Base-by-base conservation (phyloP, 2,329 filamentous ascomycete genomes). In the Fusarium coicis region DNA sequence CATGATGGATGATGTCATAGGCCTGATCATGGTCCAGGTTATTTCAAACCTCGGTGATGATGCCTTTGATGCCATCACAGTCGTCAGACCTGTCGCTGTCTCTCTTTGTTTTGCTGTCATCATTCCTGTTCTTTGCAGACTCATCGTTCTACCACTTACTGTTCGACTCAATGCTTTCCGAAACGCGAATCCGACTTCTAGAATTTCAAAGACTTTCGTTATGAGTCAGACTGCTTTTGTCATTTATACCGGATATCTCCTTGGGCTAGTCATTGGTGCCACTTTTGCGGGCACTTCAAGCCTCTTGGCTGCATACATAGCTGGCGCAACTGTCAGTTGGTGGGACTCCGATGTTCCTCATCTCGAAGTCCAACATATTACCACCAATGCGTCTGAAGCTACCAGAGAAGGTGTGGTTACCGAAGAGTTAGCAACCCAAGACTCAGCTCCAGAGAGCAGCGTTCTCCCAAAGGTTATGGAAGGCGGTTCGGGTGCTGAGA, bases 1-100 rank as follows among this genome's bases (percentile, higher is more conserved):
- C 1, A 93, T 96, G 89, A 89, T 96, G 82, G 93, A 96, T 78
- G 93, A 96, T 81, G 91, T 96, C 1, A 87, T 93, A 4, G 93
- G 93, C 0, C 83, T 96, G 15, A 89, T 95, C 12, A 92, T 96
- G 89, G 91, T 94, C 1, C 89, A 93, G 73, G 87, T 96, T 50
- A 91, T 96, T 28, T 88, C 91, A 0, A 91, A 90, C 52, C 83
- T 96, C 0, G 92, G 80, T 60, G 79, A 50, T 74, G 69, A 49
- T 59, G 68, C 66, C 7, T 36, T 76, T 42, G 7, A 74, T 79
- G 81, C 84, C 1, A 59, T 78, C 4, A 82, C 82, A 1, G 77
- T 88, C 7, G 60, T 89, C 16, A 79, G 87, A 23, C 84, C 85
- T 6, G 61, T 89, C 15, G 65, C 86, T 16, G 83, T 87, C 9